Evolutionary conservation across 2,329 filamentous ascomycete genomes (phyloP).

Genomic region (Colletotrichum trifolii): DNA sequence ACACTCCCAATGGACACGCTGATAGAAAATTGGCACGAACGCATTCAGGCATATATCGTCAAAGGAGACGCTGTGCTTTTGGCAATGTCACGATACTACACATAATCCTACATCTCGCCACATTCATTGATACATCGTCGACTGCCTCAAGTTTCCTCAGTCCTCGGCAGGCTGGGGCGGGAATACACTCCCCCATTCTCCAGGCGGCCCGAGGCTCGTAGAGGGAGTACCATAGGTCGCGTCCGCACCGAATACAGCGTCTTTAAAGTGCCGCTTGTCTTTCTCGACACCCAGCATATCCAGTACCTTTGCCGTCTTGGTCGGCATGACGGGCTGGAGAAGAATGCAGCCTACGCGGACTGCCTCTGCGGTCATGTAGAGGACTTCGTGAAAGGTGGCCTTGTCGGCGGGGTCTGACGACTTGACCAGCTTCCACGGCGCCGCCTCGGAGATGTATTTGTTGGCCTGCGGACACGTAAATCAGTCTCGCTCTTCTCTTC

Average conservation of each 20-base stretch:
- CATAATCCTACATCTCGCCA: too few relatives aligned
- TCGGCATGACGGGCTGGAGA: slow-evolving; percentile 90
- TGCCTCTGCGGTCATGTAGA: slow-evolving; percentile 81
- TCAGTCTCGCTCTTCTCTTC: slow-evolving; percentile 30
- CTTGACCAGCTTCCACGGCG: slow-evolving; percentile 74
- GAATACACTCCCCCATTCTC: slow-evolving; percentile 24
- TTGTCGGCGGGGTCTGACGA: slow-evolving; percentile 47
- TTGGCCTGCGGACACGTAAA: slow-evolving; percentile 47
- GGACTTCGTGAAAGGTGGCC: slow-evolving; percentile 62
- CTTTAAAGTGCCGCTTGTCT: slow-evolving; percentile 70
- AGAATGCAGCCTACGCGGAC: slow-evolving; percentile 85
- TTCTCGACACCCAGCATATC: slow-evolving; percentile 79
- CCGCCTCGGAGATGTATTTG: slow-evolving; percentile 64
- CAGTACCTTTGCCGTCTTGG: slow-evolving; percentile 77
- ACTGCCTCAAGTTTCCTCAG: not conserved
- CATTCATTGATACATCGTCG: not conserved
- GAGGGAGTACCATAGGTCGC: slow-evolving; percentile 69
- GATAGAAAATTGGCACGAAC: too few relatives aligned
- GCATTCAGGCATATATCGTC: too few relatives aligned
- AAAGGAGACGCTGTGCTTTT: too few relatives aligned
- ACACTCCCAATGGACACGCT: not conserved
- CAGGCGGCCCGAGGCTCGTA: slow-evolving; percentile 5
- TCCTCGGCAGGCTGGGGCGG: slow-evolving; percentile 23
- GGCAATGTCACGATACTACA: too few relatives aligned
- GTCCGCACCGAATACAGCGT: slow-evolving; percentile 74